Base-by-base conservation (phyloP, 2,329 filamentous ascomycete genomes). In the Leptosphaerulina australis region DNA sequence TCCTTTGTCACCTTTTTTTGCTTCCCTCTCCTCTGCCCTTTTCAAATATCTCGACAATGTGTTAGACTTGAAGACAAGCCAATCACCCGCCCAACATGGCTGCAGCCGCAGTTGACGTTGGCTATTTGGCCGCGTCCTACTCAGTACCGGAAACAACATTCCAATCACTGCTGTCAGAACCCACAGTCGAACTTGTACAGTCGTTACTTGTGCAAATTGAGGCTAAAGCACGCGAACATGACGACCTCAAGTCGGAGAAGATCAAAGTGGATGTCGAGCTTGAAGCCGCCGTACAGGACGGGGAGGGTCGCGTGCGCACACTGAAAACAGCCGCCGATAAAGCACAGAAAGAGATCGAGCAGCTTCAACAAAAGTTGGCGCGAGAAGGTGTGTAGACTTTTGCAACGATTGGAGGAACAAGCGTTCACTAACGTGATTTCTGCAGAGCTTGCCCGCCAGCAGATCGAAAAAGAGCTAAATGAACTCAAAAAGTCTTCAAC, bases 211-310 rank as follows among this genome's bases (percentile, higher is more conserved):
- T 84, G 55, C 87, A 88, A 20, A 83, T 97, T 44, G 83, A 87
- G 18, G 77, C 79, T 22, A 96, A 94, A 72, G 91, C 90, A 26
- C 88, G 87, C 64, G 91, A 96, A 65, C 87, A 84, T 64, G 91
- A 96, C 69, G 83, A 86, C 29, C 77, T 96, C 30, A 90, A 88
- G 63, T 87, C 93, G 8, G 90, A 96, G 59, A 97, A 97, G 76
- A 81, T 97, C 34, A 87, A 90, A 60, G 79, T 90, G 35, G 91
- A 96, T 65, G 94, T 99, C 34, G 92, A 97, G 77, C 83, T 97
- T 6, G 94, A 99, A 72, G 94, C 91, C 73, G 88, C 88, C 14
- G 87, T 96, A 37, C 87, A 91, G 63, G 88, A 84, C 59, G 87
- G 88, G 52, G 93, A 97, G 69, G 85, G 88, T 18, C 89, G 91